Conservation (phyloP, 139 green algal species). For the Chlamydomonas eustigma region DNA sequence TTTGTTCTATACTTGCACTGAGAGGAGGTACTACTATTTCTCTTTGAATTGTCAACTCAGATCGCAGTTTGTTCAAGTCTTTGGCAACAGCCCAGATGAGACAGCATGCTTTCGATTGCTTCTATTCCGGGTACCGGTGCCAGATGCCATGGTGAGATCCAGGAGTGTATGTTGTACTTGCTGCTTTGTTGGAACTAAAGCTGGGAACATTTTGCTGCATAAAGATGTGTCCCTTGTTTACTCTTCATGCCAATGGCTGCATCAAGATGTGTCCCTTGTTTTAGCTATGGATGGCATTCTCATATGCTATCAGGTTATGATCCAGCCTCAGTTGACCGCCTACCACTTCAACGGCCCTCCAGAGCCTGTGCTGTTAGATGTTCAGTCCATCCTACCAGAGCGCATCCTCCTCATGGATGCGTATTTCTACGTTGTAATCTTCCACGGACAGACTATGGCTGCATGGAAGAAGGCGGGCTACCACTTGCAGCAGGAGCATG, state of each 20-base stretch:
- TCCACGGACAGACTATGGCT: constrained; percentile 79
- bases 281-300: no score
- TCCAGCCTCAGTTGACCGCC: constrained; percentile 85
- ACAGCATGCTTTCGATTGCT: constrained; percentile 89
- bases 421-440: constrained; percentile 95
- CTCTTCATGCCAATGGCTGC: no score
- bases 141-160: constrained; percentile 81
- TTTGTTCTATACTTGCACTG: no score
- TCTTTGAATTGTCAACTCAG: no score
- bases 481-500: constrained; percentile 83
- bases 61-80: constrained; percentile 61
- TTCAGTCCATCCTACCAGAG: constrained; percentile 86
- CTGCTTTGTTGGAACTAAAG: no score
- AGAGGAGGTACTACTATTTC: no score
- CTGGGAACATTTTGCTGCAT: no score
- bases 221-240: no score
- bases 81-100: constrained; percentile 95
- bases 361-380: constrained; percentile 93
- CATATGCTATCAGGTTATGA: constrained; percentile 74
- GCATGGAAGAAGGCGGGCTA: constrained; percentile 92
- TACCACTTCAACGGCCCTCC: constrained; percentile 77
- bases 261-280: no score
- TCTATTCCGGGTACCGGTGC: constrained; percentile 76
- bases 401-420: constrained; percentile 95
- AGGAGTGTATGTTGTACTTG: no score